Conservation (phyloP, 495 filamentous ascomycete genomes). For the Neurospora africana region DNA sequence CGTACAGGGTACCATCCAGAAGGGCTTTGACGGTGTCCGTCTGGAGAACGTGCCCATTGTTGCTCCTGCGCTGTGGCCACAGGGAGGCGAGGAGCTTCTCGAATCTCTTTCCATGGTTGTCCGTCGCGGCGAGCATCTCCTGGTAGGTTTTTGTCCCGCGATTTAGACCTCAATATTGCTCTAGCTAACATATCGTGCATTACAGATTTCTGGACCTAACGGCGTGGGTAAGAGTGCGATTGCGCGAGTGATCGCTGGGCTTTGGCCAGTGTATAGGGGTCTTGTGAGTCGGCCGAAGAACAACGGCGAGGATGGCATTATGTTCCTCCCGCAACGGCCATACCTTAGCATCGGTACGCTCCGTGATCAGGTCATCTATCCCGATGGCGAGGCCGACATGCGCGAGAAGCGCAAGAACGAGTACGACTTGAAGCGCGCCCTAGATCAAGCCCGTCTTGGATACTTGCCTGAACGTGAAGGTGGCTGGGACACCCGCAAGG, state of each 20-base stretch:
- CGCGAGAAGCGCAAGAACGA: slow-evolving; percentile 67
- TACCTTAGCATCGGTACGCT: slow-evolving; percentile 94
- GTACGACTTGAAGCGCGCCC: slow-evolving; percentile 56
- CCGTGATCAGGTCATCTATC: slow-evolving; percentile 96
- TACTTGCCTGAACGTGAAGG: slow-evolving; percentile 89
- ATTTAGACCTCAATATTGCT: background rate
- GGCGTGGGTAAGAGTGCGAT: slow-evolving; percentile 91
- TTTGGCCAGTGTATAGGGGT: slow-evolving; percentile 92
- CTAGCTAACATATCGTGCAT: background rate
- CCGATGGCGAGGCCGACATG: slow-evolving; percentile 92
- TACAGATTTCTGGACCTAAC: slow-evolving; percentile 78
- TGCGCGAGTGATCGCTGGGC: slow-evolving; percentile 75
- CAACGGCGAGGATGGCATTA: slow-evolving; percentile 80
- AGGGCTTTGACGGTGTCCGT: slow-evolving; percentile 87
- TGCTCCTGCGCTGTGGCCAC: slow-evolving; percentile 71
- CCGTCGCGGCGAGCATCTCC: slow-evolving; percentile 78
- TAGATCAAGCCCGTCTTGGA: slow-evolving; percentile 75
- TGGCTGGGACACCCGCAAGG: slow-evolving; percentile 92
- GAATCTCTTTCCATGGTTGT: slow-evolving; percentile 81
- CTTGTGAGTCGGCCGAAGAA: slow-evolving; percentile 76
- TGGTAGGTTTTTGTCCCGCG: slow-evolving; percentile 29
- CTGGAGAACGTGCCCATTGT: slow-evolving; percentile 91
- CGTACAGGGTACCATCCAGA: slow-evolving; percentile 84
- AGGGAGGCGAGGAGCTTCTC: slow-evolving; percentile 82
- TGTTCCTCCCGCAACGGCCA: slow-evolving; percentile 93